phyloP scores from a whole-genome alignment of 2,329 filamentous ascomycete species.

The Juglanconis sp. region DNA sequence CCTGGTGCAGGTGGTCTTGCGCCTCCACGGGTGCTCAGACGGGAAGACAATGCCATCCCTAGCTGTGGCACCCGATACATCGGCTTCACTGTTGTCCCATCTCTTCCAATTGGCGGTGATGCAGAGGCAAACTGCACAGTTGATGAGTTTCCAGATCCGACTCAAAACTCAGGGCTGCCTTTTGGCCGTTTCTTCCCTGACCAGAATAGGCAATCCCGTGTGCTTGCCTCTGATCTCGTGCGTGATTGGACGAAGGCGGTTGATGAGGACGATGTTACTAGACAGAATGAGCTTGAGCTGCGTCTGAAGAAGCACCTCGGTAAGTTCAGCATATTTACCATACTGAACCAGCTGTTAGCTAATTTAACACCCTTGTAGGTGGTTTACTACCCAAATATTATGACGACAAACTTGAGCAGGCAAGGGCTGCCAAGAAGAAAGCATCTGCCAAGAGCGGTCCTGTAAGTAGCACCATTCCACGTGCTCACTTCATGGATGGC shows the following conservation, averaged over 20 bases:
- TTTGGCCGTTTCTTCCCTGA: conserved; percentile 3
- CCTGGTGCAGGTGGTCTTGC: neutral
- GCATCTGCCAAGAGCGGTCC: conserved; percentile 12
- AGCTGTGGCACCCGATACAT: conserved; percentile 7
- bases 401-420: conserved; percentile 5
- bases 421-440: conserved; percentile 14
- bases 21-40: conserved; percentile 12
- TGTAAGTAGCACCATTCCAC: neutral
- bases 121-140: conserved; percentile 4
- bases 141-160: conserved; percentile 12
- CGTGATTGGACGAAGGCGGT: conserved; percentile 13
- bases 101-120: neutral
- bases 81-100: neutral
- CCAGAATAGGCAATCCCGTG: neutral
- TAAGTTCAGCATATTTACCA: neutral
- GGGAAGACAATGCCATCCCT: conserved; percentile 9
- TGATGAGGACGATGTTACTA: conserved; percentile 3
- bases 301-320: conserved; percentile 13
- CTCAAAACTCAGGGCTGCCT: neutral
- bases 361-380: neutral
- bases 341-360: neutral
- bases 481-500: too few species aligned
- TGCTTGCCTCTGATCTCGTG: conserved; percentile 9
- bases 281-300: conserved; percentile 13
- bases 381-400: conserved; percentile 11